Conservation (phyloP, 768 basidiomycete genomes). For the Termitomyces sp. region DNA sequence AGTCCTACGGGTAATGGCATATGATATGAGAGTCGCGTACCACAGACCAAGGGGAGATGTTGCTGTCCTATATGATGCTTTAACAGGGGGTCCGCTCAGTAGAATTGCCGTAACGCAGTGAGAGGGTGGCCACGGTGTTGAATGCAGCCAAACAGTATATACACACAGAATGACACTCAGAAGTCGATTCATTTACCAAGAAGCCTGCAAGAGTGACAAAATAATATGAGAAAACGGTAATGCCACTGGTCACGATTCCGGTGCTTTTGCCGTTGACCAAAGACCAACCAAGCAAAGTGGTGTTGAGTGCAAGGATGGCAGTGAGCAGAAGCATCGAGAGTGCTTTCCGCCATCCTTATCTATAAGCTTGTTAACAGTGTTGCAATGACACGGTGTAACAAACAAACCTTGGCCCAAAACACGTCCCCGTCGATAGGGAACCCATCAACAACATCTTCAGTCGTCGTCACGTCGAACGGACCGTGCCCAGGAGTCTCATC, state of each 20-base stretch:
- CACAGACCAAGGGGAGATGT: too few relatives aligned
- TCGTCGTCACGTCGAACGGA: constrained; percentile 70
- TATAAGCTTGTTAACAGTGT: too few relatives aligned
- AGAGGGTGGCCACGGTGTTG: constrained; percentile 39
- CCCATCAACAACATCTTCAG: too few relatives aligned
- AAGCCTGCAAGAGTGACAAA: constrained; percentile 43
- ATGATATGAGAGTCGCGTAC: too few relatives aligned
- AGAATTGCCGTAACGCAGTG: constrained; percentile 51
- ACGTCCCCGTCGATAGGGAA: too few relatives aligned
- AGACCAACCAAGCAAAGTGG: too few relatives aligned
- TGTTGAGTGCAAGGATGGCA: constrained; percentile 42
- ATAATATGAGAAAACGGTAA: constrained; percentile 57
- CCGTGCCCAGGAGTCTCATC: constrained; percentile 31
- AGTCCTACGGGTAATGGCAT: constrained; percentile 56
- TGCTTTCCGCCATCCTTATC: constrained; percentile 59
- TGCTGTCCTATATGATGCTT: constrained; percentile 18
- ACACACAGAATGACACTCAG: constrained; percentile 38
- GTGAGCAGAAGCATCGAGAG: constrained; percentile 40
- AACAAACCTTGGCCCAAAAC: too few relatives aligned
- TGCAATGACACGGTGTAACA: too few relatives aligned
- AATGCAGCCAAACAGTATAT: constrained; percentile 59
- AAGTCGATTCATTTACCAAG: constrained; percentile 43
- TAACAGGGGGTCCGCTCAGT: constrained; percentile 36
- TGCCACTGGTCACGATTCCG: too few relatives aligned
- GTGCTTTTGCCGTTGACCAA: too few relatives aligned